Percentiles rank a stretch among this genome's conserved stretches.
Evolutionary conservation across 176 grass and related monocot species (phyloP).

Genomic region (Lolium multiflorum): DNA sequence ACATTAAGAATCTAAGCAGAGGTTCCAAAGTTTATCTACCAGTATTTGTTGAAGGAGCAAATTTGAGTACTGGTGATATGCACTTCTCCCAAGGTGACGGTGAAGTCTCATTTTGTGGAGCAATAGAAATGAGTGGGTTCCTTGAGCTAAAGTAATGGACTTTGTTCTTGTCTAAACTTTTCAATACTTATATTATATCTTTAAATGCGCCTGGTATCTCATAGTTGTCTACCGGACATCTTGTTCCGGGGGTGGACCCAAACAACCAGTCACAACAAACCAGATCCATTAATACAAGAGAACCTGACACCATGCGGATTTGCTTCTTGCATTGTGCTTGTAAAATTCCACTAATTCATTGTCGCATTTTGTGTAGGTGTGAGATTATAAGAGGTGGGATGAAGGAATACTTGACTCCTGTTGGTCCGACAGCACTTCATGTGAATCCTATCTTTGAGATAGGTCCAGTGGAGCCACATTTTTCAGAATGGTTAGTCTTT

Average conservation of each 20-base stretch:
- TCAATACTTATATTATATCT: conserved; percentile 19
- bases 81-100: conserved; percentile 95
- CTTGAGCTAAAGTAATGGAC: conserved; percentile 89
- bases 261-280: not conserved
- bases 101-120: conserved; percentile 93
- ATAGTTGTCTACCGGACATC: not conserved
- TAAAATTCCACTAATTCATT: conserved; percentile 16
- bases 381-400: conserved; percentile 95
- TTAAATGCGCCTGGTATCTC: conserved; percentile 2
- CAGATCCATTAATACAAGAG: not conserved
- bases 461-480: conserved; percentile 86
- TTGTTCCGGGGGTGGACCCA: not conserved
- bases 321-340: not conserved
- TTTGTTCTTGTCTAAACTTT: conserved; percentile 27
- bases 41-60: conserved; percentile 91
- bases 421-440: conserved; percentile 88
- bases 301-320: not conserved
- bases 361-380: conserved; percentile 64
- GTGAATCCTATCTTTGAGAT: conserved; percentile 97
- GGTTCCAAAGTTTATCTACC: conserved; percentile 96
- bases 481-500: conserved; percentile 96
- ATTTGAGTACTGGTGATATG: conserved; percentile 94
- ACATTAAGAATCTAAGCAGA: conserved; percentile 94
- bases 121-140: conserved; percentile 99
- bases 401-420: conserved; percentile 84